Evolutionary conservation across 2,329 filamentous ascomycete genomes (phyloP).

Genomic region (Dactylellina sp.): DNA sequence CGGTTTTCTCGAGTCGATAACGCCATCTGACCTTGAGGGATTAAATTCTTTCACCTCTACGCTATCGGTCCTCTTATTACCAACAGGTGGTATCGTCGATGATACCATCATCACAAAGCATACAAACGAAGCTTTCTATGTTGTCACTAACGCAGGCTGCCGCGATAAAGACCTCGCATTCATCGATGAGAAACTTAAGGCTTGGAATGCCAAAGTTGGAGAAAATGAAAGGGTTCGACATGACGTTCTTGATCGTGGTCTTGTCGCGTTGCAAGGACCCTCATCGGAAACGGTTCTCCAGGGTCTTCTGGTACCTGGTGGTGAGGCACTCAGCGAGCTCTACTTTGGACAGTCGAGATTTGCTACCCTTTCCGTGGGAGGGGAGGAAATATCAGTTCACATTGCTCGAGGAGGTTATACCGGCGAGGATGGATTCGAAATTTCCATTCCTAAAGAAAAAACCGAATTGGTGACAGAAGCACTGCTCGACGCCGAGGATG

Average conservation of each 20-base stretch:
- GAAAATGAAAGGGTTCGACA: slow-evolving; percentile 72
- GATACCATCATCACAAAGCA: slow-evolving; percentile 90
- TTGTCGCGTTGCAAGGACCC: slow-evolving; percentile 91
- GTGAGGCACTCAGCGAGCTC: slow-evolving; percentile 72
- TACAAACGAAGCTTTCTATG: slow-evolving; percentile 79
- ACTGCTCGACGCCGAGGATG: slow-evolving; percentile 71
- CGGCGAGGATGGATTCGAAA: slow-evolving; percentile 97
- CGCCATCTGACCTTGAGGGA: slow-evolving; percentile 77
- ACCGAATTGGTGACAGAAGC: slow-evolving; percentile 76
- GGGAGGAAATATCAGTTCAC: slow-evolving; percentile 67
- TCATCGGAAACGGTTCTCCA: slow-evolving; percentile 77
- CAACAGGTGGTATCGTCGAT: slow-evolving; percentile 91
- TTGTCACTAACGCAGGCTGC: slow-evolving; percentile 95
- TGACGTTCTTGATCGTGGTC: slow-evolving; percentile 78
- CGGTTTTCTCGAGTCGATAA: slow-evolving; percentile 84
- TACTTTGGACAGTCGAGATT: slow-evolving; percentile 83
- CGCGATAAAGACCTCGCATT: slow-evolving; percentile 87
- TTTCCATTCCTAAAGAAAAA: slow-evolving; percentile 79
- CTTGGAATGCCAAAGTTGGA: slow-evolving; percentile 70
- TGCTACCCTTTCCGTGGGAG: slow-evolving; percentile 68
- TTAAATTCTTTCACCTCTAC: slow-evolving; percentile 78
- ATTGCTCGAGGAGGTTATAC: slow-evolving; percentile 94
- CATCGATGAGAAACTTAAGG: slow-evolving; percentile 75
- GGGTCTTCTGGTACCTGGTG: slow-evolving; percentile 70
- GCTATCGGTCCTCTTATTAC: slow-evolving; percentile 84